Evolutionary conservation across 345 rosid genomes (phyloP), one percentile per base, ranked within the genome.

Genomic region (Cardamine resedifolia): DNA sequence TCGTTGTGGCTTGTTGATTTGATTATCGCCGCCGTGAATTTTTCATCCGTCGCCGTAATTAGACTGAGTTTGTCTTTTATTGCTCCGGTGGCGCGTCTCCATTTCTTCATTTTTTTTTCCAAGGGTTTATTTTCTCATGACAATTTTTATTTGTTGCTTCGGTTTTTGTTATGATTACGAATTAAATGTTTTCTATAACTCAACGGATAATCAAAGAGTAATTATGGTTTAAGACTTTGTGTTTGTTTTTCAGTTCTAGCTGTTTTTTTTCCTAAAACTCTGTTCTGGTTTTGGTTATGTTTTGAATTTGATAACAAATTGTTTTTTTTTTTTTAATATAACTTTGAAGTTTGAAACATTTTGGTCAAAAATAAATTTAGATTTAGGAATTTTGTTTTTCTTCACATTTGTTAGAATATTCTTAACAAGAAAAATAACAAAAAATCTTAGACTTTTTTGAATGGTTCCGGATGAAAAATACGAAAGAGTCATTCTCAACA

Each of bases 1-100:
- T 85, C 87, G 28, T 87, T 78, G 66, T 90, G 95, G 71, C 83
- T 88, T 3, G 92, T 92, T 20, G 95, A 87, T 66, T 81, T 83
- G 68, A 90, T 83, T 66, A 85, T 72, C 5, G 85, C 88, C 0
- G 76, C 72, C 74, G 86, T 87, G 3, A 90, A 85, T 12, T 78
- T 79, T 1, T 85, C 69, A 55, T 73, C 80, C 18, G 82, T 73
- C 36, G 66, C 12, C 3, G 71, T 24, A 55, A 83, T 10, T 15
- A 88, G 65, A 83, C 90, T 85, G 73, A 75, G 78, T 27, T 34
- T 78, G 80, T 92, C 96, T 57, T 92, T 92, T 48, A 90, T 58
- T 21, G 82, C 83, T 18, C 85, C 95, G 47, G 83, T 48, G 10
- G 82, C 82, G 55, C 81, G 82, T 57, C 62, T 81, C 96, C 88